Conservation (phyloP, 345 rosid genomes). For the Murraya koenigii region DNA sequence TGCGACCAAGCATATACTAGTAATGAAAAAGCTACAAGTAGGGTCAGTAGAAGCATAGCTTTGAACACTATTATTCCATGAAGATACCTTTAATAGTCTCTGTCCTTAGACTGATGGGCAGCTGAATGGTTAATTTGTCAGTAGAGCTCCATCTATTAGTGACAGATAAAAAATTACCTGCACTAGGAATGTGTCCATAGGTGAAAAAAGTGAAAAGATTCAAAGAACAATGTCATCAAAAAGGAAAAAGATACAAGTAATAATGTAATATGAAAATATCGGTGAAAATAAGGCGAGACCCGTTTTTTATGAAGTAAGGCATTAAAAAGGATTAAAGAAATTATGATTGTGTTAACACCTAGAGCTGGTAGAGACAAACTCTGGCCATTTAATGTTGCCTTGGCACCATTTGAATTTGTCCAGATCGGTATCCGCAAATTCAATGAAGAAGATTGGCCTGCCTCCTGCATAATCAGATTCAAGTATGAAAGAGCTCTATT, state of each 20-base stretch:
- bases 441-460: slow-evolving; percentile 50
- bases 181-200: neutral
- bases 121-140: slow-evolving; percentile 60
- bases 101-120: slow-evolving; percentile 62
- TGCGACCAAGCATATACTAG: neutral
- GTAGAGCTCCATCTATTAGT: slow-evolving; percentile 53
- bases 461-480: slow-evolving; percentile 35
- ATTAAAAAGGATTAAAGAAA: neutral
- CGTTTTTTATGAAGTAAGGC: neutral
- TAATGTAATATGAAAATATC: neutral
- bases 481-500: neutral
- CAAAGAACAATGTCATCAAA: too few species aligned
- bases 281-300: neutral
- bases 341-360: slow-evolving; percentile 38
- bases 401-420: slow-evolving; percentile 55
- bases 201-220: too few species aligned
- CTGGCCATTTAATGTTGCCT: slow-evolving; percentile 57
- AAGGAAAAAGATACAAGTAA: neutral
- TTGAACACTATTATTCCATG: neutral
- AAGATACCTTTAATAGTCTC: slow-evolving; percentile 80
- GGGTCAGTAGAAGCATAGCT: neutral
- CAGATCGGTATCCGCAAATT: slow-evolving; percentile 75
- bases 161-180: slow-evolving; percentile 66
- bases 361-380: slow-evolving; percentile 50
- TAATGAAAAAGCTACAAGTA: neutral